Percentiles rank a stretch among this genome's conserved stretches.
Conservation (phyloP, 139 green algal genomes). For the Pseudopediastrum boryanum region DNA sequence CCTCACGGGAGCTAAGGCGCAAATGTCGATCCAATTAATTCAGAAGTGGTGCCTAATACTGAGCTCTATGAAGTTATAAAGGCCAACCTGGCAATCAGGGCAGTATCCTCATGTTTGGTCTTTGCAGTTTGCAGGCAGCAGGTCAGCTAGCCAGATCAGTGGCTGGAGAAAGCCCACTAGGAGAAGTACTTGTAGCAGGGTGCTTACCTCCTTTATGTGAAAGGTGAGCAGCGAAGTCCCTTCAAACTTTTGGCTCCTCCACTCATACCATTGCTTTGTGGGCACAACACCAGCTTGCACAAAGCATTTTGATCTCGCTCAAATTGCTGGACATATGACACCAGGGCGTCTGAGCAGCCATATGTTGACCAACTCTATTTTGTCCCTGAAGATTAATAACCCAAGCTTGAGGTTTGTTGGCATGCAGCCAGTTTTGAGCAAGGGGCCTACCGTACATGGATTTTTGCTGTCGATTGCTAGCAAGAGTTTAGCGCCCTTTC, state of each 20-base stretch:
- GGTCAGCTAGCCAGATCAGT: conserved; percentile 13
- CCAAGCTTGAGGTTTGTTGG: background rate
- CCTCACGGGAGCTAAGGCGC: background rate
- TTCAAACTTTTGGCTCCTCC: no score
- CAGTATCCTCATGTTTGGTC: background rate
- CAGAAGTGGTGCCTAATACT: background rate
- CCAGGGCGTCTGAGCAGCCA: background rate
- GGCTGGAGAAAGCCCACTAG: conserved; percentile 1
- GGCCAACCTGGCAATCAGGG: background rate
- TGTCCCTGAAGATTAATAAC: no score
- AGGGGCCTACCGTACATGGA: background rate
- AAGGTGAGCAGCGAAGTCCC: conserved; percentile 2
- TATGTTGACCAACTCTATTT: background rate
- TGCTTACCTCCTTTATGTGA: conserved; percentile 26
- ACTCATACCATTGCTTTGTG: no score
- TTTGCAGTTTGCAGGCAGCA: conserved; percentile 29
- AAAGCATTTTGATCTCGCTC: no score
- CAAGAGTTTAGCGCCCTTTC: no score
- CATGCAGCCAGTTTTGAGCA: background rate
- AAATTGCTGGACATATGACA: background rate
- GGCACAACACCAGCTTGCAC: no score
- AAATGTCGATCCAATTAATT: background rate
- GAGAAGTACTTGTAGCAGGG: conserved; percentile 20
- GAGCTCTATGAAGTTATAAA: background rate
- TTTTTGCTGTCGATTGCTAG: no score